A percentile compares a stretch with the other conserved stretches of the same genome.
Evolutionary conservation across 768 basidiomycete species (phyloP).

Genomic region (Tulasnella sp.): DNA sequence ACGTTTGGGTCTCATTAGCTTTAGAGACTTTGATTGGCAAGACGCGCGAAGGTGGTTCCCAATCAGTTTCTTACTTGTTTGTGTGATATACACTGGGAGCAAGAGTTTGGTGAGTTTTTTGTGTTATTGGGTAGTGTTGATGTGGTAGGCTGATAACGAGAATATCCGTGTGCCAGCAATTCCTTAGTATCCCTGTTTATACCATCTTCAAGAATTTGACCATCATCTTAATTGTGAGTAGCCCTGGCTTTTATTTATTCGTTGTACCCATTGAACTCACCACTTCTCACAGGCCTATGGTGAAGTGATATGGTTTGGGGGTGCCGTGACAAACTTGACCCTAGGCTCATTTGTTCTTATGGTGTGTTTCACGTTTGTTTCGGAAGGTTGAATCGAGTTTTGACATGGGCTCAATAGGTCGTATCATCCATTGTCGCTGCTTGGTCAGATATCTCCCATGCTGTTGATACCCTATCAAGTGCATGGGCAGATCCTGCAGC

Average conservation of each 20-base stretch:
- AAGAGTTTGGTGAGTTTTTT: constrained; percentile 86
- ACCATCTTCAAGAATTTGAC: constrained; percentile 99
- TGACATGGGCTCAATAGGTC: constrained; percentile 37
- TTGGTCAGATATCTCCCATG: constrained; percentile 67
- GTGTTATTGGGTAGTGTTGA: too few relatives aligned
- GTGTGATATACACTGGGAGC: constrained; percentile 94
- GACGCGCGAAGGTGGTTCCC: constrained; percentile 94
- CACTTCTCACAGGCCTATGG: constrained; percentile 65
- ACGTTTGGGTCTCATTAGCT: constrained; percentile 62
- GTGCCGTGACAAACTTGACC: constrained; percentile 73
- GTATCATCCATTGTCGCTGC: constrained; percentile 92
- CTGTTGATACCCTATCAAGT: constrained; percentile 22
- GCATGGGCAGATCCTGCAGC: constrained; percentile 29
- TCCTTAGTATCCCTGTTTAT: constrained; percentile 90
- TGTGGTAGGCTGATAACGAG: neutral
- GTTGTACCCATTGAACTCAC: constrained; percentile 1
- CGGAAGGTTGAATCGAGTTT: neutral
- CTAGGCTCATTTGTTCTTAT: constrained; percentile 85
- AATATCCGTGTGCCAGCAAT: constrained; percentile 51
- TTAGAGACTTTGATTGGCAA: constrained; percentile 65
- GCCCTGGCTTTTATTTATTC: neutral
- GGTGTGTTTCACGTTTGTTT: constrained; percentile 34
- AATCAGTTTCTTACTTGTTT: constrained; percentile 80
- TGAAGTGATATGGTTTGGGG: constrained; percentile 94
- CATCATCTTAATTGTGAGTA: constrained; percentile 89